Evolutionary conservation across 106 monocot species (phyloP), one percentile per base, ranked within the genome.

Genomic region (Agapanthus africanus): DNA sequence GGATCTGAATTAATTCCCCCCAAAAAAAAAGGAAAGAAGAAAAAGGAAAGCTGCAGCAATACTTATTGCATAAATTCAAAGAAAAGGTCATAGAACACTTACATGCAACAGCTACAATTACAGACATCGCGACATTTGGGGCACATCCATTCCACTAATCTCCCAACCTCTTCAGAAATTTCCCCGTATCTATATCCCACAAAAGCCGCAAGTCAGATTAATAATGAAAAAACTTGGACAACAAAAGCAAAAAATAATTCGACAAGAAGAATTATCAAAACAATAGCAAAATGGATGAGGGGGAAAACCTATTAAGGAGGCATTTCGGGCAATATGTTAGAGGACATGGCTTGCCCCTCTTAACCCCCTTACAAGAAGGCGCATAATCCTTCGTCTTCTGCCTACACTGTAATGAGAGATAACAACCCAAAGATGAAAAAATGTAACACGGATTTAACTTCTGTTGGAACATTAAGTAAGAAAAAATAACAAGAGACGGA

Each of bases 31-130:
- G 34, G 10, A 50, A 50, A 44, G 1, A 40, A 21, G 10, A 7
- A 18, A 44, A 31, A 32, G 18, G 19, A 62, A 8, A 62, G 35
- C 22, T 35, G 14, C 14, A 38, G 10, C 30, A 23, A 40, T 27
- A 1, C 13, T 32, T 25, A 34, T 22, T 28, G 13, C 50, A 50
- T 50, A 4, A 39, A 65, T 39, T 65, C 34, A 4, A 49, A 22
- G 5, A 50, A 50, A 68, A 35, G 2, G 4, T 14, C 7, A 68
- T 30, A 66, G 7, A 68, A 67, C 10, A 50, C 15, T 68, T 68
- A 35, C 68, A 47, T 47, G 68, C 68, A 68, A 50, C 46, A 7
- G 18, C 68, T 68, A 33, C 68, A 68, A 50, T 68, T 68, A n/a
- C 68, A 68, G 27, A 46, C 44, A 33, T 33, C 68, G 2, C 68